Conservation (phyloP, 768 basidiomycete species). For the Pleurotus tuber-regium region DNA sequence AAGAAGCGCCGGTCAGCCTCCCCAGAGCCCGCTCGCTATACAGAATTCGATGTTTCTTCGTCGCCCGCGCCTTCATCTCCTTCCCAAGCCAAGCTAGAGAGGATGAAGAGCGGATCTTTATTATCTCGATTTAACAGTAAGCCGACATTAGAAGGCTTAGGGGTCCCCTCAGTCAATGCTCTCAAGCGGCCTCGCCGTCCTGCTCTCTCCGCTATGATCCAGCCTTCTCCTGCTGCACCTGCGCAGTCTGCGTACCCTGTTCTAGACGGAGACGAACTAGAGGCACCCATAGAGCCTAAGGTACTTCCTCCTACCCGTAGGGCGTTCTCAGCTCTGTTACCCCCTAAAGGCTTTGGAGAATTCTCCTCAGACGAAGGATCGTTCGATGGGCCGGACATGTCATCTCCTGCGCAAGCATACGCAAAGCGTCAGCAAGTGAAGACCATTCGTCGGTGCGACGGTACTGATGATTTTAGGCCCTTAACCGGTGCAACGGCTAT, state of each 20-base stretch:
- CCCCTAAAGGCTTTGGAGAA: conserved; percentile 55
- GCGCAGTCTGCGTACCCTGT: conserved; percentile 42
- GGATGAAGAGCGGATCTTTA: conserved; percentile 48
- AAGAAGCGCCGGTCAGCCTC: conserved; percentile 63
- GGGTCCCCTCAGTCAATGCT: conserved; percentile 51
- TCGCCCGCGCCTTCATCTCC: conserved; percentile 56
- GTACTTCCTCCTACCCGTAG: conserved; percentile 57
- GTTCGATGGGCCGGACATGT: conserved; percentile 69
- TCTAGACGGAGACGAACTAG: conserved; percentile 25
- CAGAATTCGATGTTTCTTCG: conserved; percentile 39
- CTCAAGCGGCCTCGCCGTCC: conserved; percentile 65
- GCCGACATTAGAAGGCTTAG: conserved; percentile 51
- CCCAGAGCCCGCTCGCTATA: conserved; percentile 40
- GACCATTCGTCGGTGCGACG: conserved; percentile 77
- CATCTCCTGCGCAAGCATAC: conserved; percentile 81
- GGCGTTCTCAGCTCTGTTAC: conserved; percentile 73
- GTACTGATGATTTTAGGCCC: conserved; percentile 77
- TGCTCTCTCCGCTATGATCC: conserved; percentile 61
- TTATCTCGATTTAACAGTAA: conserved; percentile 40
- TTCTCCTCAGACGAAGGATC: conserved; percentile 51
- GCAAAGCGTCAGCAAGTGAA: conserved; percentile 73
- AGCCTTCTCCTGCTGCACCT: conserved; percentile 39
- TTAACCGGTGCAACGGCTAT: conserved; percentile 63
- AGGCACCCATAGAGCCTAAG: conserved; percentile 25
- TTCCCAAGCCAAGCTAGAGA: conserved; percentile 44